Base-by-base conservation (phyloP, 805 yeast genomes). In the Metschnikowia henanensis region DNA sequence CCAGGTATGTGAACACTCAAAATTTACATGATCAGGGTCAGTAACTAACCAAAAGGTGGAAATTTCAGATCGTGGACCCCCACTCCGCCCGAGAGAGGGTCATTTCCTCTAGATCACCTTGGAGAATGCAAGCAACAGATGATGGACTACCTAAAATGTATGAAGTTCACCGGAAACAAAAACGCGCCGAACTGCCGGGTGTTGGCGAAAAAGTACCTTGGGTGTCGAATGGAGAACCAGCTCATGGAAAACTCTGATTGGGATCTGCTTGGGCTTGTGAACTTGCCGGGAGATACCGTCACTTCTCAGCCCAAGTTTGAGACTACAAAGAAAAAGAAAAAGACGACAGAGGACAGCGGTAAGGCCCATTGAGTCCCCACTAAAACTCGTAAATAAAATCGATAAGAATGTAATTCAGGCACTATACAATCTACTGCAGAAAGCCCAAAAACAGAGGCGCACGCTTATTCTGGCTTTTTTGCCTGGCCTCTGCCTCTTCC, bases 61-160 rank as follows among this genome's bases (percentile, higher is more conserved):
- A 47, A 51, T 32, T 53, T 53, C 25, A 41, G 57, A 32, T 37
- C 56, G 23, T 75, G 84, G 72, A 72, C 80, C 12, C 96, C 97
- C 8, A 84, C 92, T 0, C 96, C 99, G 18, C 99, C 99, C 2
- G 96, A 92, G 52, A 72, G 97, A 53, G 99, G 99, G 0, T 88
- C 98, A 0, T 92, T 92, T 64, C 99, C 98, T 0, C 70, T 92
- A 35, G 99, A 92, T 59, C 99, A 92, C 59, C 71, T 65, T 47
- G 84, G 83, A 6, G 98, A 94, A 51, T 92, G 98, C 60, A 79
- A 81, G 18, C 72, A 73, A 18, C 77, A 80, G 45, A 94, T 91
- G 94, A 61, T 74, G 34, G 78, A 77, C 36, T 92, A 92, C 60
- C 68, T 92, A 50, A 68, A 80, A 36, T 92, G 99, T 66, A 68